Conservation (phyloP, 805 yeast species). For the Starmerella bacillaris region DNA sequence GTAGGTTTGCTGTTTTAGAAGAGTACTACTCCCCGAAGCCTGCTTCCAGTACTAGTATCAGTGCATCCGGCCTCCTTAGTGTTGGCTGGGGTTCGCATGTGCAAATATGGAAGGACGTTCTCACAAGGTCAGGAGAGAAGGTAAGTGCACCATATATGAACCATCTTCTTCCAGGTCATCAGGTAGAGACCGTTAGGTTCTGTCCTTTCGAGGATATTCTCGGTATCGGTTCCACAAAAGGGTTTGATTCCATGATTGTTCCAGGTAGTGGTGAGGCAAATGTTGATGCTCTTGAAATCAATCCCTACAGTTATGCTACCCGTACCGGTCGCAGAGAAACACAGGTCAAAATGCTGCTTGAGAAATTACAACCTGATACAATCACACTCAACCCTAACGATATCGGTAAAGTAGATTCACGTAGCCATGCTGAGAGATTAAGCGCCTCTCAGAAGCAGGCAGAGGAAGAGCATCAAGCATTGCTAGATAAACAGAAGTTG, state of each 20-base stretch:
- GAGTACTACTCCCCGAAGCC: constrained; percentile 69
- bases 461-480: constrained; percentile 26
- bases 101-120: constrained; percentile 79
- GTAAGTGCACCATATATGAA: constrained; percentile 84
- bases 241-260: constrained; percentile 67
- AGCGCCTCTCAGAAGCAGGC: constrained; percentile 32
- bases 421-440: constrained; percentile 45
- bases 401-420: constrained; percentile 67
- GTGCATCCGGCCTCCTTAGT: constrained; percentile 72
- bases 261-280: constrained; percentile 99
- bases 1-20: constrained; percentile 62
- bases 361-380: constrained; percentile 82
- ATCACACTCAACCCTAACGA: constrained; percentile 75
- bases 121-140: constrained; percentile 31
- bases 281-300: constrained; percentile 79
- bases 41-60: constrained; percentile 57
- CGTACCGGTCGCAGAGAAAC: constrained; percentile 82
- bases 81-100: constrained; percentile 96
- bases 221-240: constrained; percentile 66
- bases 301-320: constrained; percentile 85
- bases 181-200: constrained; percentile 46
- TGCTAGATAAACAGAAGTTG: constrained; percentile 34
- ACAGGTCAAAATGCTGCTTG: constrained; percentile 70
- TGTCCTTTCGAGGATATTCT: constrained; percentile 95
- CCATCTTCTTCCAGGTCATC: constrained; percentile 65